Evolutionary conservation across 495 filamentous ascomycete genomes (phyloP), one percentile per base, ranked within the genome.

Genomic region (Hypoxylon crocopeplum): DNA sequence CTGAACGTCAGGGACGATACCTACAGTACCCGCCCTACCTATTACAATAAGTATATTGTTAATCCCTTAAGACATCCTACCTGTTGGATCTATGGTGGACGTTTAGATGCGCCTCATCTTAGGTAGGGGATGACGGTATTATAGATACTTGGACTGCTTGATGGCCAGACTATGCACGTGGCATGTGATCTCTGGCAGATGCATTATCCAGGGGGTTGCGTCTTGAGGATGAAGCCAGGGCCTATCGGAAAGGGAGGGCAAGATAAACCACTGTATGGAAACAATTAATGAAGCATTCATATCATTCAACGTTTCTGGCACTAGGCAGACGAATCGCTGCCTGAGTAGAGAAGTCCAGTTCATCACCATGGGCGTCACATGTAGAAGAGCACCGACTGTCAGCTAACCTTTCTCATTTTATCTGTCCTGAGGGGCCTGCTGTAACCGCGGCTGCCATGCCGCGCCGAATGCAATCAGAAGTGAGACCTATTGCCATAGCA

Each of bases 391-490:
- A 40, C 54, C 48, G 42, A 40, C 38, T 46, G 29, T 68, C 65
- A 70, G 68, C 59, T 64, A 64, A 64, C 62, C 40, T 59, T 62
- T 70, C 65, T 68, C 68, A 70, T 68, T 70, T 64, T 64, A 47
- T 68, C 55, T 48, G 63, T 68, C 66, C 66, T 70, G 68, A 70
- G 69, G 51, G 54, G 69, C 50, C 55, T 63, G 67, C 69, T 68
- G 75, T 78, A 77, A 74, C 73, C 67, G 74, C 74, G 72, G 73
- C 75, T 69, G 72, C 74, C 72, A 72, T 77, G 75, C 78, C 77
- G 77, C 77, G 78, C 79, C 79, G 76, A 80, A 82, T 81, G 79
- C 78, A 82, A 78, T 80, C 72, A 75, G 61, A 76, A 80, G 66
- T 71, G 69, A 80, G 76, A 80, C 72, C 77, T 79, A 77, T 77